Conservation (phyloP, 768 basidiomycete genomes). For the Suillus tomentosus region DNA sequence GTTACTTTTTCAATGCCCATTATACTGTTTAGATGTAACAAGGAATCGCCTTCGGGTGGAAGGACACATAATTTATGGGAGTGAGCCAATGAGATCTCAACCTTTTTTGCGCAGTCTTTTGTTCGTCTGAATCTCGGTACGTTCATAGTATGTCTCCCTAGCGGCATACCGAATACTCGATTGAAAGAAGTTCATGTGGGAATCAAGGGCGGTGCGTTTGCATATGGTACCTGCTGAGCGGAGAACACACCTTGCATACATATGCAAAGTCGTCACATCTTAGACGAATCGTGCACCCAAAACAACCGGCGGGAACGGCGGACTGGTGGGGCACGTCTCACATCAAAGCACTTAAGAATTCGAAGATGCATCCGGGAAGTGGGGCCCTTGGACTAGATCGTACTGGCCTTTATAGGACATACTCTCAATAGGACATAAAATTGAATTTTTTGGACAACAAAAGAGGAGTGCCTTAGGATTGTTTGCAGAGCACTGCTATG, state of each 20-base stretch:
- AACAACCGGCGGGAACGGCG: no score
- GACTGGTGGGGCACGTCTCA: no score
- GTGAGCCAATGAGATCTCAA: not conserved
- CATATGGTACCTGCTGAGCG: not conserved
- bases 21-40: conserved; percentile 31
- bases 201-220: not conserved
- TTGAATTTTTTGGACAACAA: no score
- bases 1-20: conserved; percentile 13
- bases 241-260: no score
- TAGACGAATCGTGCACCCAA: no score
- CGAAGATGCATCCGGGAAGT: no score
- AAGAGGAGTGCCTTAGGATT: not conserved
- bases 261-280: no score
- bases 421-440: no score
- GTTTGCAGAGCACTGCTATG: not conserved
- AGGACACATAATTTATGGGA: not conserved
- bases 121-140: not conserved
- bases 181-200: not conserved
- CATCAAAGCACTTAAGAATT: no score
- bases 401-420: no score
- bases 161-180: not conserved
- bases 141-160: not conserved
- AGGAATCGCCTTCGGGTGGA: not conserved
- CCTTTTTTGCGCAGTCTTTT: not conserved
- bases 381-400: no score